These are phyloP conservation scores for Aspergillus wentii DNA, from an alignment of 495 filamentous ascomycete species.

Conservation along the genomic window DNA sequence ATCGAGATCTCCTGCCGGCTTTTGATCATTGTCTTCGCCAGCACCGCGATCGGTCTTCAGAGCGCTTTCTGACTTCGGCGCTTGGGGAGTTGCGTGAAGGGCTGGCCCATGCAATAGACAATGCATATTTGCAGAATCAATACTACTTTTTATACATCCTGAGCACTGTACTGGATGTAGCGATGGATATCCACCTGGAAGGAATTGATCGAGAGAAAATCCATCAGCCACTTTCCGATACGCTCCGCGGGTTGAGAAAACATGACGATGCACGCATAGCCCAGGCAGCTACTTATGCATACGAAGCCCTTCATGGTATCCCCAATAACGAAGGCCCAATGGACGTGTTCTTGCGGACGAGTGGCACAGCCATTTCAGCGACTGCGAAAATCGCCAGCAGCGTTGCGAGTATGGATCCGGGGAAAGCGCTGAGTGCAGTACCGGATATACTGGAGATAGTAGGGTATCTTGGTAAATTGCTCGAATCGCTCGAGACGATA, in stretches of 20 bases:
- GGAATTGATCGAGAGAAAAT: not conserved
- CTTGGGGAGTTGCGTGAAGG: too few species aligned
- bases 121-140: too few species aligned
- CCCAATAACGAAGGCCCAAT: slow-evolving; percentile 5
- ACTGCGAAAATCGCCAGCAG: slow-evolving; percentile 2
- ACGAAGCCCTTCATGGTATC: slow-evolving; percentile 5
- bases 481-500: too few species aligned
- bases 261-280: slow-evolving; percentile 6
- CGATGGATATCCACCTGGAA: not conserved
- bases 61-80: too few species aligned
- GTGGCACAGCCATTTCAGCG: not conserved
- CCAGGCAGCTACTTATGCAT: slow-evolving; percentile 11
- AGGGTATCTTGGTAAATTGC: slow-evolving; percentile 1
- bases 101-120: too few species aligned
- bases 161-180: not conserved
- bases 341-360: slow-evolving; percentile 1
- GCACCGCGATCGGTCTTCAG: too few species aligned
- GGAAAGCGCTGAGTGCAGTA: slow-evolving; percentile 5
- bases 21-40: too few species aligned
- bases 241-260: not conserved
- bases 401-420: slow-evolving; percentile 9
- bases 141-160: not conserved
- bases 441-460: slow-evolving; percentile 6
- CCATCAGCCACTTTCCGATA: not conserved
- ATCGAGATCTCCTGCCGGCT: too few species aligned